A percentile compares a stretch with the other conserved stretches of the same genome.
These are phyloP conservation scores for Pyricularia sp. DNA, from an alignment of 2,329 filamentous ascomycete species.

Conservation along the genomic window DNA sequence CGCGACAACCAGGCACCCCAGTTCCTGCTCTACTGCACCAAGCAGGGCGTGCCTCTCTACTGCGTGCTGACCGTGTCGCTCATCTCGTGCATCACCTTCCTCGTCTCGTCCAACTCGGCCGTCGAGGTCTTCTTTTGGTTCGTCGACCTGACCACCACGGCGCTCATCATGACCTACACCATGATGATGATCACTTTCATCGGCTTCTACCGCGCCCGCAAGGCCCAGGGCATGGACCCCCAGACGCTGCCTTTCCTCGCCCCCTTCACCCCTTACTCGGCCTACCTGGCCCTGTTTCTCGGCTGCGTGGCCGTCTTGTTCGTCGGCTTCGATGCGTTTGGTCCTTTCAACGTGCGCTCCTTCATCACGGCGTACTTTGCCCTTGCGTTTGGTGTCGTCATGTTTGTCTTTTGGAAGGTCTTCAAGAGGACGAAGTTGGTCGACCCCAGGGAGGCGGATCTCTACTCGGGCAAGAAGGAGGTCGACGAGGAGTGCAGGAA, in stretches of 20 bases:
- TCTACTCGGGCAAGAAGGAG: slow-evolving; percentile 45
- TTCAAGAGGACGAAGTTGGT: slow-evolving; percentile 42
- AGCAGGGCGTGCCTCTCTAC: slow-evolving; percentile 29
- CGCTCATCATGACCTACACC: slow-evolving; percentile 30
- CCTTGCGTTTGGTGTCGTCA: slow-evolving; percentile 27
- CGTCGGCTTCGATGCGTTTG: slow-evolving; percentile 43
- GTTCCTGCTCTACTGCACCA: slow-evolving; percentile 26
- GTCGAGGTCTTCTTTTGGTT: slow-evolving; percentile 25
- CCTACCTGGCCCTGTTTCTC: slow-evolving; percentile 35
- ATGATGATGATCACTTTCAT: slow-evolving; percentile 31
- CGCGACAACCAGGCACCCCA: slow-evolving; percentile 32
- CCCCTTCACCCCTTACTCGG: slow-evolving; percentile 36
- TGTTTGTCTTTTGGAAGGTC: slow-evolving; percentile 52
- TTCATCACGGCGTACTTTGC: slow-evolving; percentile 35
- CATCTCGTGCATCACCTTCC: slow-evolving; percentile 21
- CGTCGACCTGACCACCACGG: slow-evolving; percentile 19
- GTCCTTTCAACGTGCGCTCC: slow-evolving; percentile 28
- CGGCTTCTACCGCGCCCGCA: slow-evolving; percentile 38
- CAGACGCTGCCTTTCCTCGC: slow-evolving; percentile 37
- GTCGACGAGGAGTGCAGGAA: slow-evolving; percentile 35
- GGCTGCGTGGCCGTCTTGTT: slow-evolving; percentile 37
- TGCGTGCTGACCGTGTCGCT: slow-evolving; percentile 16
- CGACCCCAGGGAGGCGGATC: slow-evolving; percentile 40
- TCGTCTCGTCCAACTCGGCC: slow-evolving; percentile 20
- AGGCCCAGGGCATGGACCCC: slow-evolving; percentile 33